phyloP scores from a whole-genome alignment of 176 grass and related monocot species.

The Aegilops speltoides region DNA sequence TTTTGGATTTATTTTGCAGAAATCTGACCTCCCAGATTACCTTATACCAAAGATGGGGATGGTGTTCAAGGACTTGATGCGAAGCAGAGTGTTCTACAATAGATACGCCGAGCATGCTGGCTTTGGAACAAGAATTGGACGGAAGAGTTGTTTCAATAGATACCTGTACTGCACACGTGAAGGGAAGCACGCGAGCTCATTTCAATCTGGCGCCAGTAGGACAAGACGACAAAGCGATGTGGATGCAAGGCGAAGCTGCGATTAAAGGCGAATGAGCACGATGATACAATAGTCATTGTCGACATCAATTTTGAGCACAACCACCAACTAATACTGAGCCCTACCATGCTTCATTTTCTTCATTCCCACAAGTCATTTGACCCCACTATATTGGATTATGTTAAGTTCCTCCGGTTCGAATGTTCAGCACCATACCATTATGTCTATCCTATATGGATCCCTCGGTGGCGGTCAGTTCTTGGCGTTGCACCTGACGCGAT shows the following conservation, averaged over 20 bases:
- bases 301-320: not conserved
- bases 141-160: not conserved
- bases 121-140: not conserved
- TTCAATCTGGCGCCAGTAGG: not conserved
- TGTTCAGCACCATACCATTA: not conserved
- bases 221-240: not conserved
- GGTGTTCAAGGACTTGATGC: not conserved
- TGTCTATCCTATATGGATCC: not conserved
- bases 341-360: not conserved
- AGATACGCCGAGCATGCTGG: not conserved
- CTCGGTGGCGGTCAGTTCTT: not conserved
- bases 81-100: not conserved
- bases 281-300: not conserved
- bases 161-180: not conserved
- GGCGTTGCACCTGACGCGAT: not conserved
- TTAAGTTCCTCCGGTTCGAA: not conserved
- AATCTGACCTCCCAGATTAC: not conserved
- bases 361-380: not conserved
- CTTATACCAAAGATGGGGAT: not conserved
- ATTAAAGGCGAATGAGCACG: not conserved
- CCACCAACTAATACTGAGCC: not conserved
- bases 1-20: not conserved
- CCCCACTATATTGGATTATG: not conserved
- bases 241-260: not conserved
- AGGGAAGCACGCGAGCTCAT: not conserved